These are phyloP conservation scores for Cyathus striatus DNA, from an alignment of 768 basidiomycete genomes.

Conservation along the genomic window DNA sequence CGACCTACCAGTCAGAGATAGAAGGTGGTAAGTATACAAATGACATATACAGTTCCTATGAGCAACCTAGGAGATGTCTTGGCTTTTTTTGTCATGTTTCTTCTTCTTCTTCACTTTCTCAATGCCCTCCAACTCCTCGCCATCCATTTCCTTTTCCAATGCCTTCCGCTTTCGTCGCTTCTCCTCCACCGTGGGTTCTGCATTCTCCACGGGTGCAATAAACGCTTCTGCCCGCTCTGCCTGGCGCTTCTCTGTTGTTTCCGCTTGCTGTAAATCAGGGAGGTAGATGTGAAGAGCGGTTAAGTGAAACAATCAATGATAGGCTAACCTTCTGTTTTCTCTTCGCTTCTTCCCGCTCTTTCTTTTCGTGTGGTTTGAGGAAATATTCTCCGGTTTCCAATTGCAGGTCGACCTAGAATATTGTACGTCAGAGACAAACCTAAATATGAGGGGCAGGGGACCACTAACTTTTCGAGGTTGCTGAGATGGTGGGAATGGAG, in stretches of 20 bases:
- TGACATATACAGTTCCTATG: not conserved
- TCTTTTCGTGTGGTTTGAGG: conserved; percentile 87
- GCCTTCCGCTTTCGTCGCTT: conserved; percentile 55
- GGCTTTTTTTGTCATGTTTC: conserved; percentile 14
- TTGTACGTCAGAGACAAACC: not conserved
- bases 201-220: conserved; percentile 78
- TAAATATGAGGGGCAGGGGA: conserved; percentile 2
- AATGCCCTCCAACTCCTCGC: conserved; percentile 29
- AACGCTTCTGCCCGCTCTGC: conserved; percentile 86
- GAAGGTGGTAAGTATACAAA: no score
- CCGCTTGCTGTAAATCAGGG: conserved; percentile 59
- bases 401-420: conserved; percentile 76
- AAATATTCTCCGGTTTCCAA: conserved; percentile 98
- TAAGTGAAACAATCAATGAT: conserved; percentile 2
- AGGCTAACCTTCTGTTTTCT: conserved; percentile 68
- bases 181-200: conserved; percentile 71
- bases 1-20: no score
- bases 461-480: conserved; percentile 76
- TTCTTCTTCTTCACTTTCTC: conserved; percentile 21
- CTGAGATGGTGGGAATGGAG: conserved; percentile 98
- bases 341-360: conserved; percentile 62
- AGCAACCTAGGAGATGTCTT: not conserved
- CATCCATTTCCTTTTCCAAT: conserved; percentile 35
- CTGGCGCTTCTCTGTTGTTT: conserved; percentile 61
- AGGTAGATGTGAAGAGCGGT: conserved; percentile 1